Conservation (phyloP, 1,284 basidiomycete genomes). For the Ceratobasidium sp. region DNA sequence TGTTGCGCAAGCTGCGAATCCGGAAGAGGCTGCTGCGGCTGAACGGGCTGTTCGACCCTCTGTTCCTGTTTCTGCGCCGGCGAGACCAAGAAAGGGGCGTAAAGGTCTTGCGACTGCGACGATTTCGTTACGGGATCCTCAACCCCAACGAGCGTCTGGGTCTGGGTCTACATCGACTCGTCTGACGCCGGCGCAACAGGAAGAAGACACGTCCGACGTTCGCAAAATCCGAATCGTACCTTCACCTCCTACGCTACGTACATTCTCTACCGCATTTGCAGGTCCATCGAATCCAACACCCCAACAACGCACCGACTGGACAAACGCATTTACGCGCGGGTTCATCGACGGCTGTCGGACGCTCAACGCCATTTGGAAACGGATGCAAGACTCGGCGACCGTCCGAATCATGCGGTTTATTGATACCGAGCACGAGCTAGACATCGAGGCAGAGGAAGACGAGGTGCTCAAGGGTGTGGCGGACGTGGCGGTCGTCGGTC, state of each 20-base stretch:
- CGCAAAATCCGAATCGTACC: conserved; percentile 18
- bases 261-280: conserved; percentile 22
- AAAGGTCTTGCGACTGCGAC: conserved; percentile 63
- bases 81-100: conserved; percentile 53
- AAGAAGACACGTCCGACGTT: neutral
- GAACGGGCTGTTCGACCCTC: neutral
- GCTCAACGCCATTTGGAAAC: conserved; percentile 26
- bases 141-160: neutral
- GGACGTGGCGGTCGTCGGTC: conserved; percentile 20
- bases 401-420: conserved; percentile 27
- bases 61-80: conserved; percentile 27
- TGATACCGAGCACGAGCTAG: neutral
- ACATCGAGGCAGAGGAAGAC: neutral
- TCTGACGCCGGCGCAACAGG: neutral
- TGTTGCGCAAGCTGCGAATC: conserved; percentile 32
- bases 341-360: conserved; percentile 18
- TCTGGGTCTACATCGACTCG: neutral
- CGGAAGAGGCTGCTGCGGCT: neutral
- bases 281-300: conserved; percentile 22
- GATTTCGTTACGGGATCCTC: conserved; percentile 58
- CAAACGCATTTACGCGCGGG: neutral
- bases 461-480: conserved; percentile 4
- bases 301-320: conserved; percentile 27
- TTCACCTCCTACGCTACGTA: conserved; percentile 15
- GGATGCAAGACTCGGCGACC: conserved; percentile 14